These are phyloP conservation scores for Dactylonectria macrodidyma DNA, from an alignment of 2,329 filamentous ascomycete species.

Conservation along the genomic window DNA sequence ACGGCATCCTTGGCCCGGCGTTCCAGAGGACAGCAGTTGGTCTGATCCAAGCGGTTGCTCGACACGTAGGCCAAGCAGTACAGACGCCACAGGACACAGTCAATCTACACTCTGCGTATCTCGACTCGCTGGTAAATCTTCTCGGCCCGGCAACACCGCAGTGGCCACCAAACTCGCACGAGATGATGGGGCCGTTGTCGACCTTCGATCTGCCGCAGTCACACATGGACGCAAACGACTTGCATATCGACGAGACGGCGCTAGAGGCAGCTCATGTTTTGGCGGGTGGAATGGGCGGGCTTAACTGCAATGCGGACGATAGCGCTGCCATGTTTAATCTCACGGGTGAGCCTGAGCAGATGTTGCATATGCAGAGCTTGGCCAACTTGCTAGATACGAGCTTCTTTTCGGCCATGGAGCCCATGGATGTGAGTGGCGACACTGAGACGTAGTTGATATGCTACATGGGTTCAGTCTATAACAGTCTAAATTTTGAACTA, in stretches of 20 bases:
- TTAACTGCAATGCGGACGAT: conserved; percentile 11
- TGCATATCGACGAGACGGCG: conserved; percentile 10
- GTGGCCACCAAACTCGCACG: conserved; percentile 6
- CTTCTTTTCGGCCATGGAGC: conserved; percentile 23
- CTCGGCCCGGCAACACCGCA: neutral
- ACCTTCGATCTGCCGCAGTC: neutral
- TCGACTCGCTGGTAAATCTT: conserved; percentile 19
- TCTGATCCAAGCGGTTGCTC: conserved; percentile 26
- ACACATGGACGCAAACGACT: conserved; percentile 3
- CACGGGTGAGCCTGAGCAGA: conserved; percentile 20
- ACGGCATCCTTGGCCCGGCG: conserved; percentile 30
- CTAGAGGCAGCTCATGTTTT: conserved; percentile 19
- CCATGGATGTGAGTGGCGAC: neutral
- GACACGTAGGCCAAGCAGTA: conserved; percentile 24
- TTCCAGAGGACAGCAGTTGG: conserved; percentile 31
- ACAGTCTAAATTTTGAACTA: too few relatives aligned
- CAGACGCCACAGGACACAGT: conserved; percentile 37
- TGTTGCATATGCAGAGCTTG: conserved; percentile 33
- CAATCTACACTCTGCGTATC: conserved; percentile 18
- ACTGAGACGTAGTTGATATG: too few relatives aligned
- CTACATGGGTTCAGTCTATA: too few relatives aligned
- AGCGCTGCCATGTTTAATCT: conserved; percentile 10
- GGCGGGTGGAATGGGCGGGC: conserved; percentile 4
- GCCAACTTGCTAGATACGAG: conserved; percentile 34
- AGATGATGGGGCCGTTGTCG: neutral